Base-by-base conservation (phyloP, 345 rosid genomes). In the Boechera stricta region DNA sequence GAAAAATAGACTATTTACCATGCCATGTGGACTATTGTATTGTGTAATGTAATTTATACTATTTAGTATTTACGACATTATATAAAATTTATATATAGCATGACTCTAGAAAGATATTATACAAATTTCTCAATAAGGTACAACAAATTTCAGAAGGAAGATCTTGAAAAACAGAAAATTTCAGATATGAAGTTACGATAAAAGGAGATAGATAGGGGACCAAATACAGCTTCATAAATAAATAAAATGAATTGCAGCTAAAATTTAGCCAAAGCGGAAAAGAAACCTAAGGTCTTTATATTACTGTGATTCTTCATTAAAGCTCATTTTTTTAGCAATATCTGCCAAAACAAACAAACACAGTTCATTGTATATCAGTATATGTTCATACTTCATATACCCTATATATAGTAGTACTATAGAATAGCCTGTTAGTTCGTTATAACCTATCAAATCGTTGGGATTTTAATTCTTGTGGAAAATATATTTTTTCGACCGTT, bases 131-230 rank as follows among this genome's bases (percentile, higher is more conserved):
- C 58, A 69, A 55, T 28, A 77, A 70, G 62, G 65, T 53, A 69
- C 69, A 44, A 42, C n/a, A 63, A 76, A 63, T 7, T 29, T 70
- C 71, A 54, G 59, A 69, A 31, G 48, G 11, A 42, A 76, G 74
- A 76, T 76, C 69, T 76, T 68, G 5, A 42, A 15, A 51, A 28
- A 59, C 63, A 60, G 56, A 42, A 60, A 68, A 21, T 9, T 61
- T 18, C 41, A 76, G 79, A 69, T 69, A 76, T 13, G 69, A n/a
- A 39, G 42, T 60, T 76, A 76, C 51, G 64, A 60, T 76, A 31
- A 76, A 76, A 61, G 79, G 5, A 76, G 36, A 47, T 35, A 60
- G 64, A 67, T 35, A 60, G 64, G 74, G 63, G 74, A 76, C 74
- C 79, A 68, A 49, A 67, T 51, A 51, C 73, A 66, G 60, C 31